Evolutionary conservation across 176 grass and related monocot species (phyloP).

Genomic region (Calamus simplicifolius): DNA sequence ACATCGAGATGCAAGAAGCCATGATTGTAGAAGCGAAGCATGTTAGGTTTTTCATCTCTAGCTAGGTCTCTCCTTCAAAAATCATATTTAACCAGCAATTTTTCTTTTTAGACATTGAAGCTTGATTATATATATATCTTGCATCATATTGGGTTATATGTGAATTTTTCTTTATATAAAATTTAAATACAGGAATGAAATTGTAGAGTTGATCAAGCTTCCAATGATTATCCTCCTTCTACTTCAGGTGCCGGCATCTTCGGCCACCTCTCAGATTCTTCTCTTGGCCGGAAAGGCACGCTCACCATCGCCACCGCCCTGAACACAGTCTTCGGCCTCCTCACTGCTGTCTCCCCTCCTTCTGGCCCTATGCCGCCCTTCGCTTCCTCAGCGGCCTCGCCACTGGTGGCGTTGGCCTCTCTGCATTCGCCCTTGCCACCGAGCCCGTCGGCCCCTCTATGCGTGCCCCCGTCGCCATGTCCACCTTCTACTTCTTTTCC

Average conservation of each 20-base stretch:
- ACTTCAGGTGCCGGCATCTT: constrained; percentile 62
- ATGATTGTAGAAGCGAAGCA: too few relatives aligned
- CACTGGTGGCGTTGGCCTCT: constrained; percentile 80
- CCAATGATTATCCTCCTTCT: too few relatives aligned
- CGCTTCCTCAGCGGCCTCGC: constrained; percentile 85
- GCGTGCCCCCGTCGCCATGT: constrained; percentile 61
- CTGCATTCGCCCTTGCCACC: constrained; percentile 73
- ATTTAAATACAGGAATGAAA: too few relatives aligned
- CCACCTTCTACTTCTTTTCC: constrained; percentile 87
- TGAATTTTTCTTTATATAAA: too few relatives aligned
- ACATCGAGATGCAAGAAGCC: too few relatives aligned
- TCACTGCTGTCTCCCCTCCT: constrained; percentile 47
- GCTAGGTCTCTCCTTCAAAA: too few relatives aligned
- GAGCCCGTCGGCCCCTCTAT: constrained; percentile 58
- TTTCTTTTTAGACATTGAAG: too few relatives aligned
- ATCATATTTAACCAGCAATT: too few relatives aligned
- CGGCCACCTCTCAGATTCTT: constrained; percentile 80
- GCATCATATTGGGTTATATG: too few relatives aligned
- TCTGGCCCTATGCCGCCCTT: constrained; percentile 49
- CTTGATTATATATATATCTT: too few relatives aligned
- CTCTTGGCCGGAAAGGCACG: constrained; percentile 51
- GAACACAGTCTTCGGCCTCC: constrained; percentile 67
- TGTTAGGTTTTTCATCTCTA: too few relatives aligned
- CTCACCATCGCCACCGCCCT: constrained; percentile 49
- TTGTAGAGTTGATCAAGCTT: too few relatives aligned